Evolutionary conservation across 805 yeast genomes (phyloP).

Genomic region (Zygosaccharomyces rouxii): DNA sequence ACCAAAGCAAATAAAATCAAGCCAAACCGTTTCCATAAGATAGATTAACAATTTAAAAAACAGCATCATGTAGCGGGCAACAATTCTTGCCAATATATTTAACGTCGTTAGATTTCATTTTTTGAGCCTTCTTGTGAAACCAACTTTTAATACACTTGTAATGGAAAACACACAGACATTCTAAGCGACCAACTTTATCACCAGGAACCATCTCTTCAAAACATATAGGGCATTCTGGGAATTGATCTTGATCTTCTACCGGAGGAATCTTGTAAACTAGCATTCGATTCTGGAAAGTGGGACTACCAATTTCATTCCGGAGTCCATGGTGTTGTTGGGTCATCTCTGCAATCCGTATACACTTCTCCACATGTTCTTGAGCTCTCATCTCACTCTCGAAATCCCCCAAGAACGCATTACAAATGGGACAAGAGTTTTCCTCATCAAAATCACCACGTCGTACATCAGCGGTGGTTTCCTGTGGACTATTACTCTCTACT

Average conservation of each 20-base stretch:
- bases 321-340: constrained; percentile 46
- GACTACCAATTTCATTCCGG: constrained; percentile 43
- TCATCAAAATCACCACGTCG: constrained; percentile 14
- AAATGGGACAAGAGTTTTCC: constrained; percentile 40
- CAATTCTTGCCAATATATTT: constrained; percentile 37
- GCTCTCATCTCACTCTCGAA: constrained; percentile 31
- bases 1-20: background rate
- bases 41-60: constrained; percentile 14
- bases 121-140: constrained; percentile 76
- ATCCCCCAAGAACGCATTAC: constrained; percentile 25
- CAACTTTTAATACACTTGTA: constrained; percentile 86
- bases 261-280: constrained; percentile 55
- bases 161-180: constrained; percentile 92
- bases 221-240: constrained; percentile 88
- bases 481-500: constrained; percentile 6
- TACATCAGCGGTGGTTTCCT: constrained; percentile 11
- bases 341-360: constrained; percentile 58
- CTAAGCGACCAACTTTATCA: constrained; percentile 84
- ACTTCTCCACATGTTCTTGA: constrained; percentile 66
- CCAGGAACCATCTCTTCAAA: constrained; percentile 84
- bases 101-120: constrained; percentile 18
- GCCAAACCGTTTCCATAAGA: background rate
- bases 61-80: constrained; percentile 47
- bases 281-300: constrained; percentile 60
- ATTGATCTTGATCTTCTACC: constrained; percentile 28